Evolutionary conservation across 208 protist species (phyloP), one percentile per base, ranked within the genome.

Genomic region (Leishmania lainsoni): DNA sequence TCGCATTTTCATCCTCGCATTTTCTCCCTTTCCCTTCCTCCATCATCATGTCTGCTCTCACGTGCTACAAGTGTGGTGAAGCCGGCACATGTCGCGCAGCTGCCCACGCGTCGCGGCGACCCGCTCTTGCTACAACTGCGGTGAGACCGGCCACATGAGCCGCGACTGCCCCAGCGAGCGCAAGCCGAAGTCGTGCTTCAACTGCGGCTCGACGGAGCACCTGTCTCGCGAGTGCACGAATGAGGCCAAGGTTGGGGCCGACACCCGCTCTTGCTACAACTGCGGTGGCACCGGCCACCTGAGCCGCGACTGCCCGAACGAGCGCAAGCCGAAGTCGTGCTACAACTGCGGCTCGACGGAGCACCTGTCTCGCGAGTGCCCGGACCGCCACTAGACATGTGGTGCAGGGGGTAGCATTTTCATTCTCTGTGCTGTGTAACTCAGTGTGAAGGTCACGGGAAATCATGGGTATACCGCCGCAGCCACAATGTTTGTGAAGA

Each of bases 191-290:
- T 80, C 82, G 42, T 95, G 93, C 88, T 92, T 93, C 90, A 88
- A 89, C 83, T 97, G 94, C 83, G 88, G 90, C 54, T 63, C 94
- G 78, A 82, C 91, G 32, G 94, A 93, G 69, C 94, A 97, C 88
- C 72, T 92, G 70, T 86, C 80, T 52, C 87, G 89, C 86, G 88
- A 93, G 29, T 93, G 88, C 88, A 81, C 92, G 66, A 89, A 92
- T 39, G 80, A 85, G 66, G 89, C 84, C 85, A 89, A 80, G 72
- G 32, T 51, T 79, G 85, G 81, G 76, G 87, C 71, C 54, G 86
- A 92, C 70, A 86, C 79, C 81, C 96, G 93, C 61, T 78, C 85
- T 29, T 96, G 93, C 89, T 93, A 90, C 87, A 88, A 89, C 79
- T 95, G 92, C 83, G 86, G 88, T 20, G 78, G 90, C 78, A 71